Base-by-base conservation (phyloP, 768 basidiomycete species). In the Lenzites betulinus region DNA sequence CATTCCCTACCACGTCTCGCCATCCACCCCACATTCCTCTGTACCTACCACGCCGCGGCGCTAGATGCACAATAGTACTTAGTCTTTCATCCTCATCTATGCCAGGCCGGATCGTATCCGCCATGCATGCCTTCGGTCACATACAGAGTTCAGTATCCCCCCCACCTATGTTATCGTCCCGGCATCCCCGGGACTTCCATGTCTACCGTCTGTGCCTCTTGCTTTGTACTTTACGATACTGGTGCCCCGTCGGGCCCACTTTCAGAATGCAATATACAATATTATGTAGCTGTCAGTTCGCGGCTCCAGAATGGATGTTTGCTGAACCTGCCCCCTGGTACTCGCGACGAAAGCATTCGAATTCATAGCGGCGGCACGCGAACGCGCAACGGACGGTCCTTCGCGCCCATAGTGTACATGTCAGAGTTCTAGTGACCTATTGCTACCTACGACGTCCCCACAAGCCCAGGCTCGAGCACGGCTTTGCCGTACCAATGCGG, bases 161-260 rank as follows among this genome's bases (percentile, higher is more conserved):
- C 41, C 39, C 43, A 58, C 48, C 33, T 63, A 51, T 54, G 57
- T 54, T 55, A 54, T 53, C 51, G 30, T 42, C 55, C 50, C 35
- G 44, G 44, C 28, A 28, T 35, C 30, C 18, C 48, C 51, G 38
- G 48, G 56, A 58, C 43, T 58, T 33, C 41, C 63, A 64, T 60
- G 59, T 64, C 63, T 57, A 55, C 59, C 54, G 30, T 36, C 63
- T 53, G 63, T 64, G 63, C 52, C 35, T 58, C 50, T 64, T 64
- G 63, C 63, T 64, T 64, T 64, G 63, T 64, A 64, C 55, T 41
- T 26, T 64, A 60, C 49, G 36, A 52, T 52, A 48, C 50, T 52
- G 51, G 63, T 46, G 54, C 58, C 52, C 5, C 43, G 54, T n/a
- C 22, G 41, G 52, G 49, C 35, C 33, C 35, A 41, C 49, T 38